phyloP scores from a whole-genome alignment of 169 alveolate genomes.

The Ichthyophthirius multifiliis region DNA sequence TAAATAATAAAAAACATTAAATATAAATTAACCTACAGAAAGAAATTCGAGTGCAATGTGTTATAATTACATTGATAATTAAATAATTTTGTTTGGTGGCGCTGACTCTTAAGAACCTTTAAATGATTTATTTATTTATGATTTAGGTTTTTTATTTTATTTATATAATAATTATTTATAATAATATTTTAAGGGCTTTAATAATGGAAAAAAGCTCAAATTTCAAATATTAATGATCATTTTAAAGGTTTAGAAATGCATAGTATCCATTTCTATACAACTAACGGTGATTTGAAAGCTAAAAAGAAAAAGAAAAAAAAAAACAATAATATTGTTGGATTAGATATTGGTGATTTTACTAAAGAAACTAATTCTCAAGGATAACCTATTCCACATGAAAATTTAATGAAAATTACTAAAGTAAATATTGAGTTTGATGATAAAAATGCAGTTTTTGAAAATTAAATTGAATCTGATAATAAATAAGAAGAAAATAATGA shows the following conservation, averaged over 20 bases:
- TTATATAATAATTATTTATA: not conserved
- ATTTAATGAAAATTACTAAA: not conserved
- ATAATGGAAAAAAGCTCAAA: not conserved
- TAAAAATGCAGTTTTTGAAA: not conserved
- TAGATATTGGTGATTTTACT: slow-evolving; percentile 4
- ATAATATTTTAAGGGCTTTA: not conserved
- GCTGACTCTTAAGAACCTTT: slow-evolving; percentile 21
- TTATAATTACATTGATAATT: not conserved
- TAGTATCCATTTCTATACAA: not conserved
- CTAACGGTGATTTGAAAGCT: not conserved
- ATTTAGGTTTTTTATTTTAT: not conserved
- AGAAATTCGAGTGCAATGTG: slow-evolving; percentile 7
- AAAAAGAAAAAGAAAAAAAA: slow-evolving; percentile 1
- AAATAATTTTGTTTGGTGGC: not conserved
- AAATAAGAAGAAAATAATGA: not conserved
- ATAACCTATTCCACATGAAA: not conserved
- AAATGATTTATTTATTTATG: not conserved
- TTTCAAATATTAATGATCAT: not conserved
- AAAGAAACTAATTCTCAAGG: not conserved
- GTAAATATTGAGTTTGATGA: slow-evolving; percentile 5
- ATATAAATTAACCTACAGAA: not conserved
- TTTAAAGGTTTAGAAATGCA: slow-evolving; percentile 12
- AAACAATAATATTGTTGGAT: not conserved
- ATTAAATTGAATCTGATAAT: not conserved
- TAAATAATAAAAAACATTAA: not conserved